Evolutionary conservation across 805 yeast species (phyloP).

Genomic region (Starmerella roubikii): DNA sequence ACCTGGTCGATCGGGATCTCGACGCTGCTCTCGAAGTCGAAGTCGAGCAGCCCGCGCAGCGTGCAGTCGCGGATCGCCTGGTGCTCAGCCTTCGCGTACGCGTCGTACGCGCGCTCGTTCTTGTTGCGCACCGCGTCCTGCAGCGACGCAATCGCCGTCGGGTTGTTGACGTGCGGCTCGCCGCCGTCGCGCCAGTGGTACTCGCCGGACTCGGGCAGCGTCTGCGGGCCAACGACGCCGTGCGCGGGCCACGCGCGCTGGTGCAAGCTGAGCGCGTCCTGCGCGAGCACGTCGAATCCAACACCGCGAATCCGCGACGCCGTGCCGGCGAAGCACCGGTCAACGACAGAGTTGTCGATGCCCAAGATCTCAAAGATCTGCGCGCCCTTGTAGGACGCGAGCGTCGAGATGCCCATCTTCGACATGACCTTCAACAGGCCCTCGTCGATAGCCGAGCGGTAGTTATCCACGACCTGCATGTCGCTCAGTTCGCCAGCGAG

Average conservation of each 20-base stretch:
- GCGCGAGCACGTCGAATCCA: conserved; percentile 90
- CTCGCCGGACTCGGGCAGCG: conserved; percentile 89
- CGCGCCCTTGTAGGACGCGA: conserved; percentile 98
- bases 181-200: conserved; percentile 99
- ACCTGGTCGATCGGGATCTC: conserved; percentile 93
- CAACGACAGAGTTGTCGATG: conserved; percentile 87
- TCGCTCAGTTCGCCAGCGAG: conserved; percentile 37
- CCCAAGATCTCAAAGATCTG: conserved; percentile 97
- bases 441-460: conserved; percentile 71
- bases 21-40: conserved; percentile 57
- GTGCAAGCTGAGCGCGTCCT: conserved; percentile 88
- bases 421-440: conserved; percentile 97
- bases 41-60: conserved; percentile 81
- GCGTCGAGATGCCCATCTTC: conserved; percentile 96
- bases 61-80: conserved; percentile 91
- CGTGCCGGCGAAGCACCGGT: conserved; percentile 91
- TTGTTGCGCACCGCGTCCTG: conserved; percentile 98
- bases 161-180: conserved; percentile 87
- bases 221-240: conserved; percentile 47
- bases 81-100: conserved; percentile 76
- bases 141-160: conserved; percentile 83
- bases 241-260: conserved; percentile 80
- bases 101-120: conserved; percentile 83
- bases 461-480: conserved; percentile 55
- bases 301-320: conserved; percentile 94